These are phyloP conservation scores for Psilocybe sp. DNA, from an alignment of 768 basidiomycete genomes.

Conservation along the genomic window DNA sequence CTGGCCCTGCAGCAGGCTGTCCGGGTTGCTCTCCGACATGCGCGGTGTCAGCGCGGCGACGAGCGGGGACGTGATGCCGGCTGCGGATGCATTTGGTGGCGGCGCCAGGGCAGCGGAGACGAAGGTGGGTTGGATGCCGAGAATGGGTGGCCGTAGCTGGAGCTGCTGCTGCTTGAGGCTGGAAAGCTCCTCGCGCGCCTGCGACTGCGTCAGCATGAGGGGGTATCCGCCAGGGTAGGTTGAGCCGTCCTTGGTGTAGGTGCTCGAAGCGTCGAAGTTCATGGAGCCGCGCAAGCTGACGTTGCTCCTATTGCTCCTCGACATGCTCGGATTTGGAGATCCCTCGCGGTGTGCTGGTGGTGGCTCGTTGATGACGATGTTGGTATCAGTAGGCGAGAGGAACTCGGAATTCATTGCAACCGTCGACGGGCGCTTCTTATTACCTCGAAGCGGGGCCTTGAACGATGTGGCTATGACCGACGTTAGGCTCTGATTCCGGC, in stretches of 20 bases:
- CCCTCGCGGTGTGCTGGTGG: conserved; percentile 5
- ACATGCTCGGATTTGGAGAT: conserved; percentile 18
- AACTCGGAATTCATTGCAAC: conserved; percentile 8
- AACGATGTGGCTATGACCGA: conserved; percentile 21
- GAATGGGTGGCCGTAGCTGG: conserved; percentile 37
- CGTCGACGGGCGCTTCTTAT: conserved; percentile 22
- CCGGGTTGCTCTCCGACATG: conserved; percentile 17
- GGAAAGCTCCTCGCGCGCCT: conserved; percentile 8
- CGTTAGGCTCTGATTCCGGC: conserved; percentile 24
- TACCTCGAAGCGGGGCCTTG: conserved; percentile 24
- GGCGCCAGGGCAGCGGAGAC: conserved; percentile 26
- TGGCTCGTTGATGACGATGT: neutral
- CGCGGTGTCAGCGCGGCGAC: conserved; percentile 18
- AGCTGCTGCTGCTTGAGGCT: conserved; percentile 25
- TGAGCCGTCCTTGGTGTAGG: no score
- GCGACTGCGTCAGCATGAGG: conserved; percentile 9
- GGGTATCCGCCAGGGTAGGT: conserved; percentile 5
- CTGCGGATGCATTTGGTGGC: conserved; percentile 8
- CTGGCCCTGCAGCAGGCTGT: conserved; percentile 18
- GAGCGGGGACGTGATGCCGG: conserved; percentile 23
- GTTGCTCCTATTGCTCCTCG: conserved; percentile 18
- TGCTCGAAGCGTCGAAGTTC: conserved; percentile 1
- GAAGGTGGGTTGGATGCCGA: conserved; percentile 69
- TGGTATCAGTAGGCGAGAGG: neutral
- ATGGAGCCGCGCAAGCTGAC: conserved; percentile 13